Base-by-base conservation (phyloP, 139 green algal genomes). In the Chlorella sp. region DNA sequence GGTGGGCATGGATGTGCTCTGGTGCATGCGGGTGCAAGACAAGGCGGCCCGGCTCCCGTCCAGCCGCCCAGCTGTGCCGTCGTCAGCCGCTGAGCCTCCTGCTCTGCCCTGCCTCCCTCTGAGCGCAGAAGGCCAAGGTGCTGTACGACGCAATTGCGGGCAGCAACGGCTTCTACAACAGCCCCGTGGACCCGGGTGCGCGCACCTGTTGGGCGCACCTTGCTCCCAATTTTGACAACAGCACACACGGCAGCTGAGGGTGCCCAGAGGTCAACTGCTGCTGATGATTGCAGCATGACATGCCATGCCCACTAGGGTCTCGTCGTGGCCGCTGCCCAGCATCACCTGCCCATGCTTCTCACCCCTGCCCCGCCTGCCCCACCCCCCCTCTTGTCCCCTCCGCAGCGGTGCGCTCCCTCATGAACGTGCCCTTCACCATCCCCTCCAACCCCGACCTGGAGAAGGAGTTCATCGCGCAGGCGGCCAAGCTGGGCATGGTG, bases 371-470 rank as follows among this genome's bases (percentile, higher is more conserved):
- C 38, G 62, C 62, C 30, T 40, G 8, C 34, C 65, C 8, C 14
- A 16, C 36, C 7, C 36, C 69, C 28, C 22, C 3, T 38, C 38
- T 13, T 11, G 19, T 22, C 69, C 40, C 64, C 28, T 40, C 22
- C 38, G 75, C 76, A 82, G 76, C 56, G 6, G 92, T 90, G 41
- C 93, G 95, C 81, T 99, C 96, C 24, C 77, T 91, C 54, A 99
- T 99, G 97, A 99, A 99, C 91, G 95, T 99, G 84, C 97, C 97
- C 48, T 99, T 99, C 93, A 99, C 96, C 56, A 98, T 99, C 86
- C 95, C 94, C 72, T 90, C 85, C 64, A 92, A 88, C 73, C 82
- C 93, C 3, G 96, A 99, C 73, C 90, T 99, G 56, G 95, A 98
- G 84, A 92, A 92, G 78, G 86, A 90, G 32, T 98, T 98, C 80